Conservation (phyloP, 306 rosid species). For the Begonia fuchsioides region DNA sequence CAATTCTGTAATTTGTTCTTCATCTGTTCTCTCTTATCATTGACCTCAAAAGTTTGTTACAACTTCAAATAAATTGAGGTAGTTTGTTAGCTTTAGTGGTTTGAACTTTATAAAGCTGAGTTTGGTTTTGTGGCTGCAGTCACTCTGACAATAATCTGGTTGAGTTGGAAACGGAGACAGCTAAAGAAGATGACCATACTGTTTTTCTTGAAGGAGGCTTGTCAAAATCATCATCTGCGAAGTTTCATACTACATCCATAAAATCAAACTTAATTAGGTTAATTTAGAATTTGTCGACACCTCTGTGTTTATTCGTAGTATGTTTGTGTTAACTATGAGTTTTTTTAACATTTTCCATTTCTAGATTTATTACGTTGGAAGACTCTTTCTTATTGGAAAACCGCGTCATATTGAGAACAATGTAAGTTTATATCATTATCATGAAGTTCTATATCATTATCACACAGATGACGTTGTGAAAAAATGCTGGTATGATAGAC, state of each 20-base stretch:
- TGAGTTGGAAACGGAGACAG: conserved; percentile 58
- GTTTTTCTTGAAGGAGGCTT: conserved; percentile 80
- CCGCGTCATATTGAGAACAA: conserved; percentile 72
- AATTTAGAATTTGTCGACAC: conserved; percentile 4
- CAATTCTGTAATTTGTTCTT: no score
- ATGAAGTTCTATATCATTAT: conserved; percentile 15
- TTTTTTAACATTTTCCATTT: conserved; percentile 16
- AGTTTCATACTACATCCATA: conserved; percentile 40
- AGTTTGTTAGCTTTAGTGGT: no score
- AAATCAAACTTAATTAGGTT: conserved; percentile 73
- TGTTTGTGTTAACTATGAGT: conserved; percentile 9
- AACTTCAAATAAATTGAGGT: no score
- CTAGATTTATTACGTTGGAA: conserved; percentile 85
- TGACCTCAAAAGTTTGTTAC: no score
- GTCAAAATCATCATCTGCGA: conserved; percentile 62
- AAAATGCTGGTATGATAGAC: no score
- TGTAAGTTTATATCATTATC: conserved; percentile 35
- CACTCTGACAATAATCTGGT: conserved; percentile 78
- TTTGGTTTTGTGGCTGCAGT: conserved; percentile 22
- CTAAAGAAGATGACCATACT: conserved; percentile 79
- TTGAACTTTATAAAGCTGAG: no score
- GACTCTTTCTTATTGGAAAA: conserved; percentile 81
- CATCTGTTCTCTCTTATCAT: no score
- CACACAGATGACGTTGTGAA: no score
- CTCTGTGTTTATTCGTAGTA: conserved; percentile 5